Conservation (phyloP, 768 basidiomycete species). For the Postia placenta region DNA sequence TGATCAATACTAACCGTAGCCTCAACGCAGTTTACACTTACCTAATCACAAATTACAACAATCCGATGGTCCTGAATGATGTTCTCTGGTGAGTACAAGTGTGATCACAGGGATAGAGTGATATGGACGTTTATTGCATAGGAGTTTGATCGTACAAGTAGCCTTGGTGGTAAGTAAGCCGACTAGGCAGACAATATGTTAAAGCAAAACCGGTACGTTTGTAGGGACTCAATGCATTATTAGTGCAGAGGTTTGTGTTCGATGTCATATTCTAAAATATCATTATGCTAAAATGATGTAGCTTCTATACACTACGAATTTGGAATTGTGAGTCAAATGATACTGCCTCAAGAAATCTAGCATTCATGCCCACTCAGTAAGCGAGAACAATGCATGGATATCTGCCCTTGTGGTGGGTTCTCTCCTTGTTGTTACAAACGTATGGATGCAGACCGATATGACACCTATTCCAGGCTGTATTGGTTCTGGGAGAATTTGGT, state of each 20-base stretch:
- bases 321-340: conserved; percentile 3
- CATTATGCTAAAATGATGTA: not conserved
- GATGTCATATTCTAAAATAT: not conserved
- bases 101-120: not conserved
- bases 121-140: too few species aligned
- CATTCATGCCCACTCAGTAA: conserved; percentile 31
- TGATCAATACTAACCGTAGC: not conserved
- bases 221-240: not conserved
- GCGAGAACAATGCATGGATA: conserved; percentile 39
- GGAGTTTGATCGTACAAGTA: not conserved
- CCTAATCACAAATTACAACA: conserved; percentile 45
- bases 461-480: conserved; percentile 25
- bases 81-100: not conserved
- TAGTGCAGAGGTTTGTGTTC: not conserved
- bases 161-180: not conserved
- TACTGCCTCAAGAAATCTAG: not conserved
- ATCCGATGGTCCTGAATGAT: conserved; percentile 21
- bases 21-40: conserved; percentile 43
- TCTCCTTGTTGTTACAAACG: not conserved
- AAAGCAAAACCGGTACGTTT: too few species aligned
- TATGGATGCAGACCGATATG: not conserved
- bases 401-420: conserved; percentile 36
- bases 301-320: not conserved
- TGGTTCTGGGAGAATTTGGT: conserved; percentile 49
- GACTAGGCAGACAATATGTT: too few species aligned